phyloP scores from a whole-genome alignment of 257 asterid genomes.

The Fraxinus quadrangulata region DNA sequence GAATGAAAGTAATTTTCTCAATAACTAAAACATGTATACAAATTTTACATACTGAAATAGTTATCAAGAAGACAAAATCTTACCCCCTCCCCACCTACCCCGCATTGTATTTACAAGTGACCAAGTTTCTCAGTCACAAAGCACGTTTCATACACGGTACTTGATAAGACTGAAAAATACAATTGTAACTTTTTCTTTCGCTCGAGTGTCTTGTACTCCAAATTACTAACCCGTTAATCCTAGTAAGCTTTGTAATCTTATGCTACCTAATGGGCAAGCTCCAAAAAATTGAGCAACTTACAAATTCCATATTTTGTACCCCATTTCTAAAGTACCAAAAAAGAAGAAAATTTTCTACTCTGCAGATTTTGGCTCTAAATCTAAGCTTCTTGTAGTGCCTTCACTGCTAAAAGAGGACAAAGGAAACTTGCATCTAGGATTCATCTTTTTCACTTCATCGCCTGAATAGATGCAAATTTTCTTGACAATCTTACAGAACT shows the following conservation, averaged over 20 bases:
- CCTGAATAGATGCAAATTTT: slow-evolving; percentile 66
- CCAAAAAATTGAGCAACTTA: slow-evolving; percentile 26
- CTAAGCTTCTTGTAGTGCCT: slow-evolving; percentile 43
- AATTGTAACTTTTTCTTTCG: neutral
- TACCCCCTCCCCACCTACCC: neutral
- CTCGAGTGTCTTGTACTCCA: slow-evolving; percentile 9
- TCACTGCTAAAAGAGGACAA: slow-evolving; percentile 41
- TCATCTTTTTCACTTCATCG: slow-evolving; percentile 84
- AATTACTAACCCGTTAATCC: slow-evolving; percentile 16
- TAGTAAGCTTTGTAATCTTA: slow-evolving; percentile 31
- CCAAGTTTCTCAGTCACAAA: neutral
- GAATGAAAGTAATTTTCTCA: neutral
- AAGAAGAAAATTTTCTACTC: slow-evolving; percentile 37
- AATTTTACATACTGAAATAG: neutral
- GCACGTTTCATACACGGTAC: too few species aligned
- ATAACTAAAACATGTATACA: neutral
- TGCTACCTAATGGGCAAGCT: slow-evolving; percentile 29
- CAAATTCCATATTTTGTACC: slow-evolving; percentile 24
- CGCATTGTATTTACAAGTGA: slow-evolving; percentile 40
- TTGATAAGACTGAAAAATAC: too few species aligned
- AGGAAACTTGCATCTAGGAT: slow-evolving; percentile 51
- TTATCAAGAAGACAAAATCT: slow-evolving; percentile 21
- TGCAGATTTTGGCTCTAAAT: slow-evolving; percentile 50
- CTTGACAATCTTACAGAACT: slow-evolving; percentile 67
- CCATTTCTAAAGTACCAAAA: slow-evolving; percentile 23